Base-by-base conservation (phyloP, 805 yeast genomes). In the Wickerhamomyces rabaulensis region DNA sequence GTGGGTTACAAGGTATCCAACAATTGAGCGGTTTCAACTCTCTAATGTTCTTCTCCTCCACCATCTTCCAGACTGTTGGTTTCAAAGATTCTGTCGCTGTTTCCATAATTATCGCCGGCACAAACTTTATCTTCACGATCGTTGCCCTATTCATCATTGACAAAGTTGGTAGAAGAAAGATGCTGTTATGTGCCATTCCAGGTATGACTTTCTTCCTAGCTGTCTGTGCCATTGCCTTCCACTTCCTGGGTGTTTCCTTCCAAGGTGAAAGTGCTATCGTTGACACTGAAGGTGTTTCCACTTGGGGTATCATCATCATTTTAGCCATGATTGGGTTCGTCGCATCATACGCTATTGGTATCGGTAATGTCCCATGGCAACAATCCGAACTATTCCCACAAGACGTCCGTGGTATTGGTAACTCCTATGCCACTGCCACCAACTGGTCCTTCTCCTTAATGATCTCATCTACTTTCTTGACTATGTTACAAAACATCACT, bases 291-390 rank as follows among this genome's bases (percentile, higher is more conserved):
- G 64, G 70, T 19, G 80, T 84, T 44, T 68, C 80, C 23, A 82
- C 89, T 3, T 91, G 97, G 97, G 96, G 97, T 20, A 79, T 87
- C 51, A 82, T 91, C 13, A 80, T 92, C 45, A 84, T 94, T 52
- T 74, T 90, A 35, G 82, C 88, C 44, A 90, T 91, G 87, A 88
- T 92, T 52, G 64, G 80, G 36, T 94, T 74, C 62, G 97, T 91
- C 40, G 97, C 96, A 3, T 81, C 84, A 45, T 92, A 91, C 63
- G 96, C 97, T 42, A 71, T 88, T 54, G 98, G 98, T 56, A 87
- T 91, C 55, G 99, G 99, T 69, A 91, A 92, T 65, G 94, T 89
- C 46, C 97, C 98, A 47, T 92, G 99, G 99, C 96, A 92, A 63
- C 97, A 94, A 63, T 85, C 92, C 47, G 99, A 92, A 68, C 71